These are phyloP conservation scores for Cladorrhinum sp. DNA, from an alignment of 2,329 filamentous ascomycete genomes.

Conservation along the genomic window DNA sequence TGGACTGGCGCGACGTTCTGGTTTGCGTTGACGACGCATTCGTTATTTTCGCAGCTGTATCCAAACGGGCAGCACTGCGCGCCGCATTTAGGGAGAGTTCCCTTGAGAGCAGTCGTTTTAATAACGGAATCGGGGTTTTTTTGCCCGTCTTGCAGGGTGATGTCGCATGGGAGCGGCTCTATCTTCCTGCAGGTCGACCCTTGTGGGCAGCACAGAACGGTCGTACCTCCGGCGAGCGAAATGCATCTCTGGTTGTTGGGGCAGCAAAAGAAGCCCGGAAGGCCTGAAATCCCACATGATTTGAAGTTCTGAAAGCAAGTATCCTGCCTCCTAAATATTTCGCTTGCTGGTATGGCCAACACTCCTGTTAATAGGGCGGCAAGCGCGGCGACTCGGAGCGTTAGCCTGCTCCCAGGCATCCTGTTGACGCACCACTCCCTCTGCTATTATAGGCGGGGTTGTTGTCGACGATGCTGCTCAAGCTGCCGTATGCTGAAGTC, in stretches of 20 bases:
- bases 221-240: conserved; percentile 60
- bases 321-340: conserved; percentile 43
- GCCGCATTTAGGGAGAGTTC: conserved; percentile 56
- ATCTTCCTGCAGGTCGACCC: conserved; percentile 59
- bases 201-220: conserved; percentile 67
- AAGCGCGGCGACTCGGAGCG: conserved; percentile 37
- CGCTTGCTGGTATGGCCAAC: conserved; percentile 34
- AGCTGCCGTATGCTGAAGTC: neutral
- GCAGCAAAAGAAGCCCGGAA: conserved; percentile 69
- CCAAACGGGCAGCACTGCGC: conserved; percentile 69
- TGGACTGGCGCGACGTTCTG: conserved; percentile 39
- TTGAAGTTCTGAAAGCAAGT: conserved; percentile 52
- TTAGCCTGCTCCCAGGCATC: conserved; percentile 33
- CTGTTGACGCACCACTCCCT: conserved; percentile 9
- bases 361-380: conserved; percentile 37
- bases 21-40: conserved; percentile 53
- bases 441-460: neutral
- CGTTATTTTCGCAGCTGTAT: conserved; percentile 55
- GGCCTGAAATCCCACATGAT: conserved; percentile 49
- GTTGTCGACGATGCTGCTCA: neutral
- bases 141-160: conserved; percentile 57
- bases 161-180: conserved; percentile 61
- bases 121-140: conserved; percentile 56
- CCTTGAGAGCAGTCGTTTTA: conserved; percentile 62
- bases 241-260: conserved; percentile 52